These are phyloP conservation scores for Kwoniella botswanensis DNA, from an alignment of 768 basidiomycete species.

Conservation along the genomic window DNA sequence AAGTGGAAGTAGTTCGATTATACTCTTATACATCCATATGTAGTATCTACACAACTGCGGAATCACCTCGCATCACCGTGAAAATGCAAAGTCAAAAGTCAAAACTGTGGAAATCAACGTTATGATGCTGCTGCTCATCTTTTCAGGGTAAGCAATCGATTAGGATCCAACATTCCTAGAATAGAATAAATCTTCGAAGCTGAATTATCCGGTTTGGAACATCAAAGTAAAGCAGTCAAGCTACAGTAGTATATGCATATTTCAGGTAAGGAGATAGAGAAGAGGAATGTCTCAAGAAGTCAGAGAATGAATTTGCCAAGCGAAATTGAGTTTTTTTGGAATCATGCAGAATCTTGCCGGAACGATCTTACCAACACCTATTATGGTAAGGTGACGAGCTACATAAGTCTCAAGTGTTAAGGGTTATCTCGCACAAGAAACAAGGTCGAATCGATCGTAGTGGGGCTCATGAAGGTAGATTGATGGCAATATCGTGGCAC, in stretches of 20 bases:
- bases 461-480: too few relatives aligned
- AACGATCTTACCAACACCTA: background rate
- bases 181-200: background rate
- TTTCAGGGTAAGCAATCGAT: background rate
- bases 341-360: background rate
- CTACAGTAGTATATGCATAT: background rate
- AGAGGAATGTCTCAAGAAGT: background rate
- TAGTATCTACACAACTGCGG: background rate
- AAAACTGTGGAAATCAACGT: background rate
- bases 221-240: background rate
- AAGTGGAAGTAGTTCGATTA: too few relatives aligned
- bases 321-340: background rate
- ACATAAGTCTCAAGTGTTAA: background rate
- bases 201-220: background rate
- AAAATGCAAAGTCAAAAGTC: constrained; percentile 2
- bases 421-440: background rate
- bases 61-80: background rate
- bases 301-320: background rate
- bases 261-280: background rate
- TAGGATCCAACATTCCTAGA: background rate
- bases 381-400: background rate
- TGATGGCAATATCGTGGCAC: too few relatives aligned
- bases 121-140: background rate
- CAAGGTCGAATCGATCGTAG: too few relatives aligned
- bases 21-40: too few relatives aligned